phyloP scores from a whole-genome alignment of 371 early-diverging fungal genomes.

The Mortierella sp. region DNA sequence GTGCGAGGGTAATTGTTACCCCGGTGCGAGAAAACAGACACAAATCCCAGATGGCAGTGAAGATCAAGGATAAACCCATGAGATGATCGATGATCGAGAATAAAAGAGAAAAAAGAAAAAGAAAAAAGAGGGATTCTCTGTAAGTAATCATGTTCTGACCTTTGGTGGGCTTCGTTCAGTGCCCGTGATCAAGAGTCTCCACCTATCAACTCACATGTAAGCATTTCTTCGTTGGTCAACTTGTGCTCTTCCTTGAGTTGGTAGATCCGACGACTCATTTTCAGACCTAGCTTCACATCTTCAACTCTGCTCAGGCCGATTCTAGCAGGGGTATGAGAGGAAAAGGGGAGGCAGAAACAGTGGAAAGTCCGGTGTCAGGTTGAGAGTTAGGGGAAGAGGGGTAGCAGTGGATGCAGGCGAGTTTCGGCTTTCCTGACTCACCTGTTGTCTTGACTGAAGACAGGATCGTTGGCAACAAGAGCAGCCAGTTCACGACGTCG shows the following conservation, averaged over 20 bases:
- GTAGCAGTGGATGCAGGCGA: neutral
- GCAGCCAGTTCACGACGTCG: slow-evolving; percentile 49
- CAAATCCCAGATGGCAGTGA: too few species aligned
- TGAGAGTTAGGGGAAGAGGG: neutral
- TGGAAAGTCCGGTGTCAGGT: neutral
- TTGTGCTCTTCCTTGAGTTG: slow-evolving; percentile 46
- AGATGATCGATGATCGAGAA: too few species aligned
- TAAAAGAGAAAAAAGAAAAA: neutral
- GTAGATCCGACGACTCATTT: slow-evolving; percentile 43
- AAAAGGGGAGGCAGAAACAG: neutral
- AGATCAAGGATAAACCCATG: too few species aligned
- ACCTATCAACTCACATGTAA: slow-evolving; percentile 36
- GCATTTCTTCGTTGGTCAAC: slow-evolving; percentile 30
- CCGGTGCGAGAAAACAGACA: too few species aligned
- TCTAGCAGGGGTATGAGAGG: slow-evolving; percentile 4
- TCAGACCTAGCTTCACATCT: slow-evolving; percentile 47
- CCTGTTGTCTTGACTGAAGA: slow-evolving; percentile 50
- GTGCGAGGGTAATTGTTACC: too few species aligned
- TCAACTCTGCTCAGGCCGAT: slow-evolving; percentile 51
- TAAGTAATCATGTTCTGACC: too few species aligned
- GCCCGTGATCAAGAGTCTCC: neutral
- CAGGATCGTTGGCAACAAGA: slow-evolving; percentile 59
- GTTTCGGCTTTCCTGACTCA: neutral
- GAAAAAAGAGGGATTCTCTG: slow-evolving; percentile 3
- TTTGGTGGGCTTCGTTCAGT: too few species aligned